Base-by-base conservation (phyloP, 345 rosid genomes). In the Rhodomyrtus tomentosa region DNA sequence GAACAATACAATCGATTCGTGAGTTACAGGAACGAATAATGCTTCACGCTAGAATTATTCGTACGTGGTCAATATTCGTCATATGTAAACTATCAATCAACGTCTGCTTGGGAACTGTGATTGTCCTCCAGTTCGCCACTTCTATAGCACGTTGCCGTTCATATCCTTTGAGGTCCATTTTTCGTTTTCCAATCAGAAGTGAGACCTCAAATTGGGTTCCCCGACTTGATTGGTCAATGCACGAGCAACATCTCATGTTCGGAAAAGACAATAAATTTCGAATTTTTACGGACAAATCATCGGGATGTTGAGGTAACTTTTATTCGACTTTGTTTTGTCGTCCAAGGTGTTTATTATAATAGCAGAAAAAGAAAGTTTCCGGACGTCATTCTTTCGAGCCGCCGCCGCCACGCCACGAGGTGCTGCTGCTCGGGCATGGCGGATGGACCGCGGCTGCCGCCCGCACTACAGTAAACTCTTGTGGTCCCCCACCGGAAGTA, bases 51-150 rank as follows among this genome's bases (percentile, higher is more conserved):
- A 25, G 50, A 12, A 25, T 11, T 56, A 12, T 56, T 56, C 6
- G 16, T 15, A 32, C 32, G 42, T 9, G 5, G 6, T 7, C 3
- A 0, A 29, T 62, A 4, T 62, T 7, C 11, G 8, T 62, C 18
- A 62, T 2, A 15, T 62, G 22, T 32, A 7, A 32, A 16, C 6
- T 10, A 18, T 3, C 12, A 32, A 18, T 68, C 4, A 36, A 0
- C 3, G 10, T 2, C 3, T 32, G 2, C 18, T 36, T 51, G 10
- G 10, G 9, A 18, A 68, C 11, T 36, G 12, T 36, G 24, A 4
- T 32, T 62, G 22, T 32, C 42, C 5, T 16, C 25, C 18, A 32
- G 9, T 68, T 36, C 0, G 3, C 42, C 42, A 68, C 24, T 18
- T 62, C 20, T 4, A 62, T 16, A 4, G 24, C 1, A 7, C 22